Percentiles rank a stretch among this genome's conserved stretches.
Evolutionary conservation across 2,329 filamentous ascomycete species (phyloP).

Genomic region (Trichoderma gracile): DNA sequence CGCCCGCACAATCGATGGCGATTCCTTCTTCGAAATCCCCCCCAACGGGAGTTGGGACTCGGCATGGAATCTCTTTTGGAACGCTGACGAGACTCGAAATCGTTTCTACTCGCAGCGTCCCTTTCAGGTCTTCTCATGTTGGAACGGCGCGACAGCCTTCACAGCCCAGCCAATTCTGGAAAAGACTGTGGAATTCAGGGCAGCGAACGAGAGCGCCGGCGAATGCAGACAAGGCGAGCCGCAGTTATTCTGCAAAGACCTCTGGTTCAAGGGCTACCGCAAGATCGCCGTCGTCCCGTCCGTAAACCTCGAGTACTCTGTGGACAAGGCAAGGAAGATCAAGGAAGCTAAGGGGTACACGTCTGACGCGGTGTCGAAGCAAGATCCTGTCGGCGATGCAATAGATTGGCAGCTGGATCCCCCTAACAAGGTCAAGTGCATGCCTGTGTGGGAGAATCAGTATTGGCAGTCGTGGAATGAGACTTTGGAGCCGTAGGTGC

Average conservation of each 20-base stretch:
- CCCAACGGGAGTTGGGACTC: slow-evolving; percentile 51
- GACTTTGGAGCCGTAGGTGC: slow-evolving; percentile 11
- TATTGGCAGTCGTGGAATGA: slow-evolving; percentile 43
- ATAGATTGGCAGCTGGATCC: slow-evolving; percentile 48
- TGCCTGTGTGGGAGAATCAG: slow-evolving; percentile 45
- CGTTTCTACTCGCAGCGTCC: slow-evolving; percentile 44
- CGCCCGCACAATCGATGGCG: slow-evolving; percentile 52
- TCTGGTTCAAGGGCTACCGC: slow-evolving; percentile 52
- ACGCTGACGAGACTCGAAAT: slow-evolving; percentile 41
- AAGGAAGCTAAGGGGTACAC: slow-evolving; percentile 54
- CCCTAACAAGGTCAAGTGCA: slow-evolving; percentile 51
- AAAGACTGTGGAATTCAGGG: slow-evolving; percentile 43
- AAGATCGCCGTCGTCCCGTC: slow-evolving; percentile 58
- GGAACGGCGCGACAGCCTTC: slow-evolving; percentile 58
- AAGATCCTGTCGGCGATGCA: slow-evolving; percentile 33
- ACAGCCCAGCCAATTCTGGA: slow-evolving; percentile 49
- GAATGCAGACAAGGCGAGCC: slow-evolving; percentile 60
- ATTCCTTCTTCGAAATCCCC: slow-evolving; percentile 57
- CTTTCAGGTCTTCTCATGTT: slow-evolving; percentile 62
- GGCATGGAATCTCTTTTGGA: slow-evolving; percentile 56
- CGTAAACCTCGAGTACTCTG: slow-evolving; percentile 56
- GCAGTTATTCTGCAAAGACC: slow-evolving; percentile 56
- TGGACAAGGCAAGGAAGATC: slow-evolving; percentile 46
- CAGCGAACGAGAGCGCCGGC: slow-evolving; percentile 25
- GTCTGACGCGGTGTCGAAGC: slow-evolving; percentile 36